Evolutionary conservation across 257 asterid genomes (phyloP).

Genomic region (Paraleonurus japonicus): DNA sequence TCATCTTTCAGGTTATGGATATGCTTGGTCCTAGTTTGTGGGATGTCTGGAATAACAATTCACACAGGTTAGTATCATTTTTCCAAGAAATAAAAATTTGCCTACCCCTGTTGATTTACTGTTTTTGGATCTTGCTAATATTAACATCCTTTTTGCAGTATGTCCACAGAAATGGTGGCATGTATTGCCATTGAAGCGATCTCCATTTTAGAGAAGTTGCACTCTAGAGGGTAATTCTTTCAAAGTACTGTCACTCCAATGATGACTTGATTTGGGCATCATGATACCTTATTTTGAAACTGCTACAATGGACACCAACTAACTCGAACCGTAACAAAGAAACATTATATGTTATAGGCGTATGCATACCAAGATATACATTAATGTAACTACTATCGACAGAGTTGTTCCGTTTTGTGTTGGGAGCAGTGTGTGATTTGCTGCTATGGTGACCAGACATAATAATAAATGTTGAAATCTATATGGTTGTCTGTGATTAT

Average conservation of each 20-base stretch:
- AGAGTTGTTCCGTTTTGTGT: not conserved
- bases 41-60: slow-evolving; percentile 81
- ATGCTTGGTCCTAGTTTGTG: slow-evolving; percentile 93
- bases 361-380: not conserved
- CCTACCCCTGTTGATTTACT: not conserved
- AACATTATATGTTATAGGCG: not conserved
- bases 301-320: not conserved
- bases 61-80: slow-evolving; percentile 50
- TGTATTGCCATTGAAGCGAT: slow-evolving; percentile 94
- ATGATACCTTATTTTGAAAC: not conserved
- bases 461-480: not conserved
- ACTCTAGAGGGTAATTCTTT: slow-evolving; percentile 64
- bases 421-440: not conserved
- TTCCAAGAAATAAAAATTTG: not conserved
- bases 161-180: slow-evolving; percentile 88
- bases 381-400: not conserved
- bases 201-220: slow-evolving; percentile 87
- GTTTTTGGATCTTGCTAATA: slow-evolving; percentile 19
- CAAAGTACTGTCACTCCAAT: not conserved
- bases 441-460: not conserved
- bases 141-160: slow-evolving; percentile 46
- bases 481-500: not conserved
- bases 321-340: not conserved
- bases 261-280: slow-evolving; percentile 9
- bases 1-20: slow-evolving; percentile 81